Conservation (phyloP, 768 basidiomycete genomes). For the Leccinum variicolor region DNA sequence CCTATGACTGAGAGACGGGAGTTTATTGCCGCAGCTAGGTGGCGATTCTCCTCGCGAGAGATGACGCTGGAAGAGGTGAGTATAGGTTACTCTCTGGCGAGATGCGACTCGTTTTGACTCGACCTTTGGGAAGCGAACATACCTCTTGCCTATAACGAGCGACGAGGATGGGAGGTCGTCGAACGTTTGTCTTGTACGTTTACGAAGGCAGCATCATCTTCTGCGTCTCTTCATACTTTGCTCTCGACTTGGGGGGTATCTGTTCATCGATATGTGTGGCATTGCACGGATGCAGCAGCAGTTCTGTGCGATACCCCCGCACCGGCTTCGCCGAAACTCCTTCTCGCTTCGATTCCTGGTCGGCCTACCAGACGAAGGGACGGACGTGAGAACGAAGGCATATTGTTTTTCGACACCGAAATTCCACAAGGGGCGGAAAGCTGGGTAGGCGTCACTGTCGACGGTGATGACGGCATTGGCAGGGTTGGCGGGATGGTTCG, state of each 20-base stretch:
- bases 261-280: constrained; percentile 43
- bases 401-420: constrained; percentile 59
- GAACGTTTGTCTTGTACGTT: constrained; percentile 53
- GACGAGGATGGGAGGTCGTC: background rate
- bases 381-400: constrained; percentile 74
- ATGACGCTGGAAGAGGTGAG: constrained; percentile 6
- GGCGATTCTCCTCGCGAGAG: constrained; percentile 7
- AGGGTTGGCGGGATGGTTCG: constrained; percentile 64
- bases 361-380: constrained; percentile 59
- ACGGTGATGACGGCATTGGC: constrained; percentile 49
- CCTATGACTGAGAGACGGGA: constrained; percentile 67
- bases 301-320: constrained; percentile 38
- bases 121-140: constrained; percentile 43
- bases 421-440: constrained; percentile 27
- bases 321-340: constrained; percentile 52
- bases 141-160: constrained; percentile 44
- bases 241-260: constrained; percentile 44
- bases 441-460: constrained; percentile 54
- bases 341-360: constrained; percentile 57
- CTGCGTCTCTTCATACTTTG: constrained; percentile 47
- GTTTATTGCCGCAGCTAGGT: constrained; percentile 40
- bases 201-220: constrained; percentile 57
- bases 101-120: constrained; percentile 39
- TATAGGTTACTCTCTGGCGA: constrained; percentile 38
- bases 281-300: constrained; percentile 12